Evolutionary conservation across 208 protist species (phyloP).

Genomic region (Plasmodiophora brassicae): DNA sequence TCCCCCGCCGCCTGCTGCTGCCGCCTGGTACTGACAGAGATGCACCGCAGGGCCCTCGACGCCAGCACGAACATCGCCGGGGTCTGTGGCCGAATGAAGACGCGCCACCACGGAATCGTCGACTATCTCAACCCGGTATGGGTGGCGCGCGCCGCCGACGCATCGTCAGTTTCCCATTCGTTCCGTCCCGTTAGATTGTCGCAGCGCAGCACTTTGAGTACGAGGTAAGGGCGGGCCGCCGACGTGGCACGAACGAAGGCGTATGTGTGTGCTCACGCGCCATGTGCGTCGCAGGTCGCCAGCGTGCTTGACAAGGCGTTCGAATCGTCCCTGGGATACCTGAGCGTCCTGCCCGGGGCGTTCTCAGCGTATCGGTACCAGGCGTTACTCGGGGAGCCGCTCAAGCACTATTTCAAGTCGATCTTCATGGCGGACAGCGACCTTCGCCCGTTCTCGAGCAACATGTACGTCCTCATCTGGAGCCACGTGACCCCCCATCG

Average conservation of each 20-base stretch:
- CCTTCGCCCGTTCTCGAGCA: neutral
- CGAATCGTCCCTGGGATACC: neutral
- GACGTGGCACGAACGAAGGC: too few species aligned
- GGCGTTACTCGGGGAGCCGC: neutral
- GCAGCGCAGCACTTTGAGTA: constrained; percentile 11
- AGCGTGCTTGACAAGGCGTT: constrained; percentile 29
- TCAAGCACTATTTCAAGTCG: neutral
- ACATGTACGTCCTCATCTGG: neutral
- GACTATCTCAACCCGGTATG: constrained; percentile 8
- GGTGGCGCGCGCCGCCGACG: too few species aligned
- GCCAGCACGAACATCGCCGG: neutral
- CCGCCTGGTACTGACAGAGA: too few species aligned
- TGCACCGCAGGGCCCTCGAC: too few species aligned
- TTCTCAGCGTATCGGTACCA: constrained; percentile 12
- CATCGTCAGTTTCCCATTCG: too few species aligned
- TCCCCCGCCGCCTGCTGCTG: too few species aligned
- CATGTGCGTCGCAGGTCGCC: too few species aligned
- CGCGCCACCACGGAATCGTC: neutral
- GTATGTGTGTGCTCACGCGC: too few species aligned
- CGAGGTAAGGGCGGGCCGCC: too few species aligned
- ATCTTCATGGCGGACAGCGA: neutral
- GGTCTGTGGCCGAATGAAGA: constrained; percentile 17
- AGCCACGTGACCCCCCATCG: neutral
- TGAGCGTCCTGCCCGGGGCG: neutral
- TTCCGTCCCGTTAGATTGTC: too few species aligned